Base-by-base conservation (phyloP, 2,329 filamentous ascomycete genomes). In the Coniochaeta sp. region DNA sequence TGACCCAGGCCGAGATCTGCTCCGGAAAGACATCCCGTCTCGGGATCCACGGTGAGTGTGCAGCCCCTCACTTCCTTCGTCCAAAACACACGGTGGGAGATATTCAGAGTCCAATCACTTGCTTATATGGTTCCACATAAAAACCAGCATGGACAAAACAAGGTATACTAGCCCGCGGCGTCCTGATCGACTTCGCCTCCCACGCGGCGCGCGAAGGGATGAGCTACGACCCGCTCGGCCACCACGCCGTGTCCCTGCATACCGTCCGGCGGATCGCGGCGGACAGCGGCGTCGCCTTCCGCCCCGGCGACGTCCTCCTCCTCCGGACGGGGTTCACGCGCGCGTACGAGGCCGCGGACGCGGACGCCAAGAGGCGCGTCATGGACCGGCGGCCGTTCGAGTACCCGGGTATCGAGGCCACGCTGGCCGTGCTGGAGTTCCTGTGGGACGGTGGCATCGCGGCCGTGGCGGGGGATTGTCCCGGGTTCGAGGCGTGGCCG, bases 81-180 rank as follows among this genome's bases (percentile, higher is more conserved):
- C 38, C 38, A 42, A 42, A 10, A 4, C 40, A 44, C 10, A 38
- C n/a, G n/a, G n/a, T n/a, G n/a, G n/a, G n/a, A n/a, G n/a, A n/a
- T n/a, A n/a, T n/a, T n/a, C n/a, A n/a, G n/a, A n/a, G n/a, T n/a
- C n/a, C n/a, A n/a, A n/a, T n/a, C n/a, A n/a, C n/a, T n/a, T n/a
- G n/a, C n/a, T n/a, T n/a, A n/a, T n/a, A n/a, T n/a, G n/a, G n/a
- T n/a, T n/a, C n/a, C n/a, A n/a, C n/a, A n/a, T n/a, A n/a, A n/a
- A n/a, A n/a, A n/a, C n/a, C n/a, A n/a, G 47, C 47, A 30, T 52
- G 47, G 47, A 52, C 47, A n/a, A 70, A 70, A 2, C 73, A 73
- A 28, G 74, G 75, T 2, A 73, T 79, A 28, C 72, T 77, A 55
- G 77, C 77, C 32, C 74, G 78, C 4, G 77, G 77, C n/a, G 73